Conservation (phyloP, 345 rosid species). For the Eucalyptus sp. region DNA sequence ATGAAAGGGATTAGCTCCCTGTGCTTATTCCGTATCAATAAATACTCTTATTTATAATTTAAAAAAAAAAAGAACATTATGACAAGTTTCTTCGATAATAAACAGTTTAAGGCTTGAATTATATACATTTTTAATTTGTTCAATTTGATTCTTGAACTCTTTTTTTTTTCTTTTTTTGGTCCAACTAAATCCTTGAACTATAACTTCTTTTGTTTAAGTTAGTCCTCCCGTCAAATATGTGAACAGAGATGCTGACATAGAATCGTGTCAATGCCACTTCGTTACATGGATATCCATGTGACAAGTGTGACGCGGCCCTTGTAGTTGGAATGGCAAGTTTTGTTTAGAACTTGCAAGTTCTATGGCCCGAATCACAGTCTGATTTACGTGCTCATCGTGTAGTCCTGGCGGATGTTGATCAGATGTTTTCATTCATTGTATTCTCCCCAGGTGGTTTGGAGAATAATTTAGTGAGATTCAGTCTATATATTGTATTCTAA, state of each 20-base stretch:
- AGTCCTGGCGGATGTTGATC: not conserved
- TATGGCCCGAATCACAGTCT: not conserved
- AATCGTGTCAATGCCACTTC: not conserved
- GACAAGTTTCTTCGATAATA: not conserved
- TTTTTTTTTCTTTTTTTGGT: not conserved
- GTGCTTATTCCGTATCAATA: no score
- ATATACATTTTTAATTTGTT: no score
- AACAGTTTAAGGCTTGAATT: not conserved
- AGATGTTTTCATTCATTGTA: not conserved
- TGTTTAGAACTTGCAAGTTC: not conserved
- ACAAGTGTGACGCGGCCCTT: not conserved
- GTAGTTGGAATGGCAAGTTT: not conserved
- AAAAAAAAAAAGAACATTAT: not conserved
- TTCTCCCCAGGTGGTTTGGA: no score
- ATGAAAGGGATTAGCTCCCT: not conserved
- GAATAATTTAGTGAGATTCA: no score
- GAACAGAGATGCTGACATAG: not conserved
- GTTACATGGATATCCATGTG: not conserved
- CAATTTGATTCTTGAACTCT: no score
- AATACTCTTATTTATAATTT: no score
- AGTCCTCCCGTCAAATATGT: not conserved
- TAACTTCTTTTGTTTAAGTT: no score
- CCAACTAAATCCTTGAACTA: no score
- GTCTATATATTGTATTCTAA: not conserved
- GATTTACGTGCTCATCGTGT: not conserved